Evolutionary conservation across 139 green algal genomes (phyloP), one percentile per base, ranked within the genome.

Genomic region (Coelastrella sp.): DNA sequence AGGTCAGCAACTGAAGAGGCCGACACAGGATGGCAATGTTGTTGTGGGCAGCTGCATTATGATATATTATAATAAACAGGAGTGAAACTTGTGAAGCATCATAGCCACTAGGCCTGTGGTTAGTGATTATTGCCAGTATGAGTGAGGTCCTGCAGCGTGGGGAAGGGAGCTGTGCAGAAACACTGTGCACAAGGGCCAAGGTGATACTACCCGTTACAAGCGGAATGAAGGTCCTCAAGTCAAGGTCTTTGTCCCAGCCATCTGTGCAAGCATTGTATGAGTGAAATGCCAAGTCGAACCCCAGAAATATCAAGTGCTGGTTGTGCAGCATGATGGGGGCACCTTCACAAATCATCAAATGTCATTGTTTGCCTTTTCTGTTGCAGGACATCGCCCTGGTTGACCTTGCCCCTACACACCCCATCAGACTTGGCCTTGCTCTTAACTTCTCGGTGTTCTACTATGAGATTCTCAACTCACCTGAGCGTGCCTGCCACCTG

Each of bases 401-500:
- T 0, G 93, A 96, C 82, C 92, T 99, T 83, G 93, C 97, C 8
- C 95, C 98, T 24, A 99, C 98, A 59, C 98, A 99, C 94, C 98
- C 98, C 70, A 99, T 99, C 91, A 96, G 98, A 60, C 94, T 99
- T 79, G 98, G 98, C 79, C 95, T 99, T 72, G 98, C 98, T 11
- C 96, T 99, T 79, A 99, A 99, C 95, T 99, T 99, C 95, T 99
- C 96, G 7, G 98, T 99, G 10, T 99, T 99, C 95, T 99, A 99
- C 95, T 99, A 99, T 78, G 98, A 99, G 93, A 99, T 99, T 84
- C 93, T 99, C 56, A 99, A 99, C 95, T 98, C 97, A 22, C 98
- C 98, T 10, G 97, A 99, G 92, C 92, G 95, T 24, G 98, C 98
- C 10, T 99, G 97, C 95, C 94, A 97, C 76, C 94, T 99, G 84